These are phyloP conservation scores for Naumovozyma baii DNA, from an alignment of 805 yeast species.

Conservation along the genomic window DNA sequence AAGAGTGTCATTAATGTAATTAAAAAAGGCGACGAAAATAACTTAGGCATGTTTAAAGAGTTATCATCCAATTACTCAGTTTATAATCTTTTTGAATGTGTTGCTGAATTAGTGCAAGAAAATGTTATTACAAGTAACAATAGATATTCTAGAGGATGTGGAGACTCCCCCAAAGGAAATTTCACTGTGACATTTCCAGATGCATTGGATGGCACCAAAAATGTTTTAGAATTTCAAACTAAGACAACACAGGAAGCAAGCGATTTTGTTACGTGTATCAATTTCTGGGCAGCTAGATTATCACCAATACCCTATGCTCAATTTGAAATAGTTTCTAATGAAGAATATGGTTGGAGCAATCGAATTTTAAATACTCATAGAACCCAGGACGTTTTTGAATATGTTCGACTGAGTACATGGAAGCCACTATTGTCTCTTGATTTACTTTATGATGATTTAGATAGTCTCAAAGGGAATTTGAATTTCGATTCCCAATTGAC, in stretches of 20 bases:
- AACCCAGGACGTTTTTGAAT: background rate
- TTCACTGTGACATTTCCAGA: constrained; percentile 20
- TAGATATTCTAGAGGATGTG: background rate
- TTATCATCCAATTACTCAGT: constrained; percentile 12
- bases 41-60: constrained; percentile 3
- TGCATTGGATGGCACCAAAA: constrained; percentile 19
- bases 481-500: constrained; percentile 4
- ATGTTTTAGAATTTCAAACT: constrained; percentile 49
- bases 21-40: background rate
- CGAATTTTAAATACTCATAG: constrained; percentile 7
- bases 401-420: constrained; percentile 12
- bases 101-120: constrained; percentile 23
- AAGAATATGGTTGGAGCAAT: constrained; percentile 72
- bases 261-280: constrained; percentile 66
- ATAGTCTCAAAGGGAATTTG: constrained; percentile 1
- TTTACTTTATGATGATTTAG: constrained; percentile 16
- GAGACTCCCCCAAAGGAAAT: constrained; percentile 8
- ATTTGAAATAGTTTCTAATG: constrained; percentile 57
- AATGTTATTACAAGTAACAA: constrained; percentile 12
- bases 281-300: constrained; percentile 83
- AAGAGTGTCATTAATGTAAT: background rate
- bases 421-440: constrained; percentile 18
- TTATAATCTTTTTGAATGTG: constrained; percentile 20
- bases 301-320: constrained; percentile 68
- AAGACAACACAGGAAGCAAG: constrained; percentile 57